These are phyloP conservation scores for Blastobotrys buckinghamii DNA, from an alignment of 1,139 yeast genomes.

Conservation along the genomic window DNA sequence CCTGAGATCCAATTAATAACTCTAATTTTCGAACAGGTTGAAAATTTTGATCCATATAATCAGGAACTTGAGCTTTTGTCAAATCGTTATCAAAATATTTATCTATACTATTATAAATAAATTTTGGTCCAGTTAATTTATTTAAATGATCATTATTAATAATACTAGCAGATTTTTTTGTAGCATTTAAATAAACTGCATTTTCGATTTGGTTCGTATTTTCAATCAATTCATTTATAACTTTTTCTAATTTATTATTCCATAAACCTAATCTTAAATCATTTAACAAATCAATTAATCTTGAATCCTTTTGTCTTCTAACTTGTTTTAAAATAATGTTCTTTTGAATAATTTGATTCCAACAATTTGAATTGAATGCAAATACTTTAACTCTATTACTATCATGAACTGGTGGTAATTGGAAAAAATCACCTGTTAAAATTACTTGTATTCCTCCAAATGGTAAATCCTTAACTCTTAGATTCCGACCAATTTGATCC, in stretches of 20 bases:
- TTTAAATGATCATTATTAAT: conserved; percentile 57
- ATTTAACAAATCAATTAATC: conserved; percentile 70
- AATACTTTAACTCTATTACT: conserved; percentile 39
- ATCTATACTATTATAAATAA: conserved; percentile 47
- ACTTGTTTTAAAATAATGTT: conserved; percentile 60
- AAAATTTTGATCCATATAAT: conserved; percentile 30
- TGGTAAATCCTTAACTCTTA: conserved; percentile 23
- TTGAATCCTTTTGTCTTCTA: conserved; percentile 82
- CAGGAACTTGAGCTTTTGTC: conserved; percentile 34
- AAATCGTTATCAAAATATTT: conserved; percentile 42
- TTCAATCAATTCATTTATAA: conserved; percentile 43
- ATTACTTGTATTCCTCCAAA: conserved; percentile 83
- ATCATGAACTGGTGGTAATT: conserved; percentile 73
- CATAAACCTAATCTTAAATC: conserved; percentile 63
- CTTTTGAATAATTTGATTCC: conserved; percentile 54
- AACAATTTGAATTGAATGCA: conserved; percentile 71
- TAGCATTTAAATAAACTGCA: conserved; percentile 77
- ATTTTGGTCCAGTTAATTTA: conserved; percentile 37
- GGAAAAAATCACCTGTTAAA: conserved; percentile 79
- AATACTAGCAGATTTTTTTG: conserved; percentile 63
- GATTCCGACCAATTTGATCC: conserved; percentile 52
- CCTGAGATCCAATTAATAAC: conserved; percentile 57
- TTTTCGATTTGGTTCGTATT: conserved; percentile 74
- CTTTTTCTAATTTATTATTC: conserved; percentile 24
- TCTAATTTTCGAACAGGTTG: conserved; percentile 44